These are phyloP conservation scores for Dactylorhiza incarnata DNA, from an alignment of 106 monocot species.

Conservation along the genomic window DNA sequence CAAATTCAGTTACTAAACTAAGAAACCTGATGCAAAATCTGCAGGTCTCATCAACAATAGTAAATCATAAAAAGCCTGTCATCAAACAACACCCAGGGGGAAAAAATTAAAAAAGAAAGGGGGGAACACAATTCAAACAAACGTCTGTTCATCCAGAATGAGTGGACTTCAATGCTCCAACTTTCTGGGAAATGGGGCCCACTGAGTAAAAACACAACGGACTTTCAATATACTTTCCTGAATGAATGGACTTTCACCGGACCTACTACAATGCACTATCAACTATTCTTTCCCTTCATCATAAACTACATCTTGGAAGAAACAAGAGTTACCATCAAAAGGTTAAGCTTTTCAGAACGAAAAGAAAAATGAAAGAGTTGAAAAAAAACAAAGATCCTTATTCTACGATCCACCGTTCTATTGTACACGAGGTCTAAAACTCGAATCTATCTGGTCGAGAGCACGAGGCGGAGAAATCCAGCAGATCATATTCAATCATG, in stretches of 20 bases:
- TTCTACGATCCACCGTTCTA: slow-evolving; percentile 6
- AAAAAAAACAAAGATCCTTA: neutral
- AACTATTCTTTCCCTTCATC: neutral
- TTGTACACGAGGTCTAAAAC: neutral
- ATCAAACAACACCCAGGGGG: neutral
- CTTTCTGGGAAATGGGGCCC: neutral
- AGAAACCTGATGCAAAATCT: neutral
- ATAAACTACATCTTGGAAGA: slow-evolving; percentile 4
- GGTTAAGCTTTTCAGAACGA: neutral
- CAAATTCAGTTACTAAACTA: neutral
- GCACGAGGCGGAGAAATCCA: neutral
- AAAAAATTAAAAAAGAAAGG: no score
- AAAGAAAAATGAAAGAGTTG: neutral
- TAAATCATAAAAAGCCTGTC: neutral
- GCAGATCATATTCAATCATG: slow-evolving; percentile 3
- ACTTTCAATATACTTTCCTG: slow-evolving; percentile 2
- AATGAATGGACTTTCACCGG: slow-evolving; percentile 3
- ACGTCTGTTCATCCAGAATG: neutral
- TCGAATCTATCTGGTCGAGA: neutral
- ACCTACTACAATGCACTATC: slow-evolving; percentile 8
- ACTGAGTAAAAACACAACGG: neutral
- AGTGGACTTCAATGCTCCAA: neutral
- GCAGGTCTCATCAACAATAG: neutral
- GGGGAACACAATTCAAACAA: neutral
- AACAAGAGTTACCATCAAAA: neutral